Percentiles rank a stretch among this genome's conserved stretches.
Conservation (phyloP, 306 rosid genomes). For the Quercus suber region DNA sequence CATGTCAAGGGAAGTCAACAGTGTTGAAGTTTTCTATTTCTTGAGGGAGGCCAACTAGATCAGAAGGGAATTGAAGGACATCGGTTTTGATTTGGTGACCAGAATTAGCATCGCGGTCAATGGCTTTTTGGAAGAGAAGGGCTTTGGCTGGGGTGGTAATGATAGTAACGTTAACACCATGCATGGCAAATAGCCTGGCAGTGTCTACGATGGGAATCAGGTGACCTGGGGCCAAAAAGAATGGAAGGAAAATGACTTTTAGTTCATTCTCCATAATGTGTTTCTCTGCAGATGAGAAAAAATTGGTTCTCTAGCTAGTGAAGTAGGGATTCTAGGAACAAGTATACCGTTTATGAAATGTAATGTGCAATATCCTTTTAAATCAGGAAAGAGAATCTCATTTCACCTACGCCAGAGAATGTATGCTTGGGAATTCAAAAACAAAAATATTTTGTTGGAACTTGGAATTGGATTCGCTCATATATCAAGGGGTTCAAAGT, state of each 20-base stretch:
- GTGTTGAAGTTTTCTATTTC: constrained; percentile 30
- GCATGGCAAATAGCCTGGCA: constrained; percentile 38
- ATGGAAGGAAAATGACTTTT: constrained; percentile 36
- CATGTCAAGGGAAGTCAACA: constrained; percentile 9
- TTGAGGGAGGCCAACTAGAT: constrained; percentile 23
- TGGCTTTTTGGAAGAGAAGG: constrained; percentile 32
- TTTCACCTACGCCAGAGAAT: too few species aligned
- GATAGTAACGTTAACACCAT: constrained; percentile 27
- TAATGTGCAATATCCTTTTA: too few species aligned
- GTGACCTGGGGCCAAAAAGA: constrained; percentile 32
- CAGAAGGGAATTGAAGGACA: constrained; percentile 22
- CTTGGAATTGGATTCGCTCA: too few species aligned
- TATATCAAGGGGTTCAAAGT: too few species aligned
- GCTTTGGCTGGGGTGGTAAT: constrained; percentile 36
- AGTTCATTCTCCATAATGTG: background rate
- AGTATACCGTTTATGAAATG: too few species aligned
- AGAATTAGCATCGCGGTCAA: constrained; percentile 23
- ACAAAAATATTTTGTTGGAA: too few species aligned
- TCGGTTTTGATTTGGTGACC: constrained; percentile 34
- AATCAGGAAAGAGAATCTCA: too few species aligned
- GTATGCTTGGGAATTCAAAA: too few species aligned
- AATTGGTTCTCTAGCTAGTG: too few species aligned
- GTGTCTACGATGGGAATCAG: constrained; percentile 42
- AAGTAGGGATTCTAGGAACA: too few species aligned
- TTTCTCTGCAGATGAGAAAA: too few species aligned